Conservation (phyloP, 108 stramenopile species). For the Discostella pseudostelligera region DNA sequence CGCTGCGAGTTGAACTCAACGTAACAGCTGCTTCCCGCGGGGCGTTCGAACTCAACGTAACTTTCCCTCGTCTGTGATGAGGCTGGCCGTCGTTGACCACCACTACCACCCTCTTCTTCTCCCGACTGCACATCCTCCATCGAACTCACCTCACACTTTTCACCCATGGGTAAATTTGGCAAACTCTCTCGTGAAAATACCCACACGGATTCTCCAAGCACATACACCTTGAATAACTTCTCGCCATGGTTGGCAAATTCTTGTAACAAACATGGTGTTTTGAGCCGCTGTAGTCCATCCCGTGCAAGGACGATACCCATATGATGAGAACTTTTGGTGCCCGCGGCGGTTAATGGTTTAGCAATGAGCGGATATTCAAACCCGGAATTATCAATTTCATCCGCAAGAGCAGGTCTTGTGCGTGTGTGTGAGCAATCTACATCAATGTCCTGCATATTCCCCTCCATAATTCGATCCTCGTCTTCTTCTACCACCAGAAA, state of each 20-base stretch:
- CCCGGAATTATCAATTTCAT: constrained; percentile 39
- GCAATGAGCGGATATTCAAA: constrained; percentile 74
- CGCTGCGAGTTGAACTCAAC: constrained; percentile 88
- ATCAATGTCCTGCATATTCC: constrained; percentile 2
- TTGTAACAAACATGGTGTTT: constrained; percentile 62
- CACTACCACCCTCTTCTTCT: neutral
- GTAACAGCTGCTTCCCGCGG: constrained; percentile 41
- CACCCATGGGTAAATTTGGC: constrained; percentile 71
- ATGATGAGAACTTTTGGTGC: constrained; percentile 75
- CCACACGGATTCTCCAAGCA: constrained; percentile 75
- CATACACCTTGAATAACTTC: constrained; percentile 84
- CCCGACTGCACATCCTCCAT: neutral
- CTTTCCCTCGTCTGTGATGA: constrained; percentile 17
- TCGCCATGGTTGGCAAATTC: constrained; percentile 86
- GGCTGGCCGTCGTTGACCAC: neutral
- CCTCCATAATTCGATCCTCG: neutral
- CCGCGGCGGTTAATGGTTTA: constrained; percentile 84
- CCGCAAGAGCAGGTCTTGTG: constrained; percentile 9
- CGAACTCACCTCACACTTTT: constrained; percentile 11
- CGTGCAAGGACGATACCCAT: constrained; percentile 71
- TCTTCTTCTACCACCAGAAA: constrained; percentile 54
- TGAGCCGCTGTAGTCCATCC: constrained; percentile 50
- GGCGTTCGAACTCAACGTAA: constrained; percentile 47
- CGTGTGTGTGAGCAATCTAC: neutral
- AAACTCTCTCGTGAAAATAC: constrained; percentile 72